Evolutionary conservation across 1,139 yeast genomes (phyloP), one percentile per base, ranked within the genome.

Genomic region (Sugiyamaella novakii): DNA sequence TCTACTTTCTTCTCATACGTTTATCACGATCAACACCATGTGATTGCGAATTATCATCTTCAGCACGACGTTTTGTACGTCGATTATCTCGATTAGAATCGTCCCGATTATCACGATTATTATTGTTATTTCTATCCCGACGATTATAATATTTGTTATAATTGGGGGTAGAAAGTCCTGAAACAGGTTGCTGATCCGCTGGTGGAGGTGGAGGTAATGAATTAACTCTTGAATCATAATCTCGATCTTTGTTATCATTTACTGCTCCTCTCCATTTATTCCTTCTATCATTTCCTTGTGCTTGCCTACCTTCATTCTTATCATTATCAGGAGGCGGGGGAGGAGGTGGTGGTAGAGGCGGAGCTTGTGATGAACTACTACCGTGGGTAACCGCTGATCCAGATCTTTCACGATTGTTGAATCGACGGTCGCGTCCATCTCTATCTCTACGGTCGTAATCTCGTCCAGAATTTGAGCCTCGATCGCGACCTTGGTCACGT

Each of bases 271-370:
- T 28, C 31, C 31, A 28, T 10, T 28, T 28, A 28, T 10, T 10
- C 14, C 31, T 12, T 28, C 8, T 28, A 28, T 12, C 31, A 28
- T 24, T 24, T 24, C 8, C 27, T 10, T 24, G 27, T 24, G 27
- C 5, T 24, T 24, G 27, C 5, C 27, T 10, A 24, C 10, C 24
- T 6, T 37, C 24, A 14, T 21, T 3, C 15, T 29, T 29, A 12
- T 29, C 33, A 27, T 31, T 25, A 15, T n/a, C n/a, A n/a, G 47
- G 49, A 18, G 50, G 53, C 2, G 53, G 51, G 6, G 53, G 49
- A 1, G 51, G 53, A 6, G 49, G 49, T 29, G 47, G 49, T 6
- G 53, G 49, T 5, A 41, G 47, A 21, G 34, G 43, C 11, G 38
- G 36, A 15, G 29, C 7, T 10, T 42, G 6, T 39, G 50, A 29